Evolutionary conservation across 495 filamentous ascomycete species (phyloP).

Genomic region (Parmelia sp.): DNA sequence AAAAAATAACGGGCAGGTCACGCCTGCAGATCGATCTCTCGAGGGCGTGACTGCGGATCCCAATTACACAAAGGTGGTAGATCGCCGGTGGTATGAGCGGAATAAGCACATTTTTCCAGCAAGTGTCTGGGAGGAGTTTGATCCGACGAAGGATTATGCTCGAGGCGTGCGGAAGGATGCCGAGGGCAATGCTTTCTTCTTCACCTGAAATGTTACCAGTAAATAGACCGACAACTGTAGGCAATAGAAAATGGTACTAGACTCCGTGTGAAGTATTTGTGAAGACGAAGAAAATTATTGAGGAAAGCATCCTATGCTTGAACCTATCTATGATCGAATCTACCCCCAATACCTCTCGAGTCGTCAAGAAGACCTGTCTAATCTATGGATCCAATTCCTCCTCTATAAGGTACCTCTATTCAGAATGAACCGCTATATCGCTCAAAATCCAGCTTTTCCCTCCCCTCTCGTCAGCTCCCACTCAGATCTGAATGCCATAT

Average conservation of each 20-base stretch:
- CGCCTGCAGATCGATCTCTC: constrained; percentile 34
- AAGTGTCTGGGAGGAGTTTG: constrained; percentile 92
- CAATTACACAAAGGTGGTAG: constrained; percentile 85
- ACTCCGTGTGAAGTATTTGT: too few relatives aligned
- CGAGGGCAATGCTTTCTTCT: constrained; percentile 91
- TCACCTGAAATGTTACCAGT: constrained; percentile 34
- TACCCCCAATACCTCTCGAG: too few relatives aligned
- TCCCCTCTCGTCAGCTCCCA: background rate
- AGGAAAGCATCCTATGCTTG: too few relatives aligned
- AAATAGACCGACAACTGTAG: background rate
- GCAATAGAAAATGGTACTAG: background rate
- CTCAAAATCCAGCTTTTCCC: background rate
- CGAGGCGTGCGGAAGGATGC: constrained; percentile 74
- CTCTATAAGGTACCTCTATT: background rate
- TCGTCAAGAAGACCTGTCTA: too few relatives aligned
- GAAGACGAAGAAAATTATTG: too few relatives aligned
- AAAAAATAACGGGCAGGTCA: constrained; percentile 19
- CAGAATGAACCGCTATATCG: background rate
- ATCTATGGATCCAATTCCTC: background rate
- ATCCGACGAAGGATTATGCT: constrained; percentile 78
- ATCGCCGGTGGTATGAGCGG: constrained; percentile 90
- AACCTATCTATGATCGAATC: too few relatives aligned
- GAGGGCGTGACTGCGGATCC: constrained; percentile 79
- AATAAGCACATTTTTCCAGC: constrained; percentile 98
- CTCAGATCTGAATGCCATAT: constrained; percentile 53